Base-by-base conservation (phyloP, 345 rosid species). In the Capsella bursapastoris region DNA sequence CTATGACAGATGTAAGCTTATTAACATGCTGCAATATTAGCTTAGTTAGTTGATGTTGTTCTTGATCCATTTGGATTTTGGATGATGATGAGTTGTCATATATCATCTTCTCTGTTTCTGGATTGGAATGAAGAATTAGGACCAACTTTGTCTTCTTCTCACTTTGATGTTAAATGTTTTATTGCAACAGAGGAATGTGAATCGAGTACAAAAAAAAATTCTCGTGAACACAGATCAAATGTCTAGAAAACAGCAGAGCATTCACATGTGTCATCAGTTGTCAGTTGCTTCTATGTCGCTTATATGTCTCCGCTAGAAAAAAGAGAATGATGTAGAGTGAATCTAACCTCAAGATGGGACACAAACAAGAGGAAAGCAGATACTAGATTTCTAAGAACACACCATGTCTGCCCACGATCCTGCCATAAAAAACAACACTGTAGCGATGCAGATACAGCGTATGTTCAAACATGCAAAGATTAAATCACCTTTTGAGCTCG, bases 121-220 rank as follows among this genome's bases (percentile, higher is more conserved):
- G 25, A 40, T 3, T 40, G 43, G 13, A 58, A 57, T 7, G 43
- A 60, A 66, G 44, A 49, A 58, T 27, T 16, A 75, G 29, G 61
- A 59, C 79, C 67, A 66, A 66, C 37, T 74, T 40, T 40, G 78
- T 74, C 78, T 59, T 45, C 47, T 70, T 66, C 61, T 74, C 61
- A 50, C 45, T 58, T 50, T 60, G 53, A 40, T 38, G 25, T 22
- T 22, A 1, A 22, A 22, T 22, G 43, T 40, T 9, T 67, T 49
- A 67, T n/a, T 49, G 68, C 29, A 75, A 67, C 73, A 28, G n/a
- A 37, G 29, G 9, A 67, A 51, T 59, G 73, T 74, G 63, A 75
- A 41, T 2, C 0, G 48, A 59, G 67, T 38, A 43, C 47, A 44
- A 2, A 44, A 44, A 44, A 14, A 22, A 44, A 14, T 16, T 44